These are phyloP conservation scores for Boletus pseudo-olivaceus DNA, from an alignment of 768 basidiomycete genomes.

Conservation along the genomic window DNA sequence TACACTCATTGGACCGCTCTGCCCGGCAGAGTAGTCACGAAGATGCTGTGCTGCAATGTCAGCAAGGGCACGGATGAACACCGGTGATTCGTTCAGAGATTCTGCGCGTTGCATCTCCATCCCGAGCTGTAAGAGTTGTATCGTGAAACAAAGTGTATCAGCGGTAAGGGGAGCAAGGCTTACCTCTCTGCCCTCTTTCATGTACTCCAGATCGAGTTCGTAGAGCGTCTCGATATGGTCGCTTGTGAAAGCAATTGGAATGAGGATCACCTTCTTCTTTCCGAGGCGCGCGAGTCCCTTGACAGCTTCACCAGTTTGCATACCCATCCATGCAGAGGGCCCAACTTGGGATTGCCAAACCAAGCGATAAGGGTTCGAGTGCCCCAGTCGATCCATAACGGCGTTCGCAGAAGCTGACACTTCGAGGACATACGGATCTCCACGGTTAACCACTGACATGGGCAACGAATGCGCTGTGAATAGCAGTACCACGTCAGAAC, in stretches of 20 bases:
- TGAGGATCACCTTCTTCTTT: slow-evolving; percentile 72
- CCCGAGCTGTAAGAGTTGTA: slow-evolving; percentile 59
- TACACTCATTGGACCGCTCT: slow-evolving; percentile 58
- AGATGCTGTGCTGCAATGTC: slow-evolving; percentile 86
- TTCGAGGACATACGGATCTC: slow-evolving; percentile 95
- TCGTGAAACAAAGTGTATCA: slow-evolving; percentile 6
- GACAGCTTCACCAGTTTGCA: slow-evolving; percentile 88
- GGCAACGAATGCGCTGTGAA: slow-evolving; percentile 98
- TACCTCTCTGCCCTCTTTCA: slow-evolving; percentile 87
- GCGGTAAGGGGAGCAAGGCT: not conserved
- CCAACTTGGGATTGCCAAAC: slow-evolving; percentile 99
- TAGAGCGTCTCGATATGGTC: slow-evolving; percentile 99
- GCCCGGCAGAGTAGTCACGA: slow-evolving; percentile 53
- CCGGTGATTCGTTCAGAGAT: slow-evolving; percentile 92
- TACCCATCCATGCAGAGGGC: slow-evolving; percentile 97
- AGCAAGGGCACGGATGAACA: slow-evolving; percentile 92
- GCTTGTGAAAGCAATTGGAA: slow-evolving; percentile 97
- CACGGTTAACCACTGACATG: slow-evolving; percentile 97
- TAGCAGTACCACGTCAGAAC: slow-evolving; percentile 75
- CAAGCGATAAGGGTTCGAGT: slow-evolving; percentile 84
- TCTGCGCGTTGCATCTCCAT: slow-evolving; percentile 87
- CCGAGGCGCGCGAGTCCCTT: slow-evolving; percentile 80
- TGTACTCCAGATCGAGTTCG: slow-evolving; percentile 93
- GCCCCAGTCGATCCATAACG: slow-evolving; percentile 83
- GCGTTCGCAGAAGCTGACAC: slow-evolving; percentile 92